Evolutionary conservation across 495 filamentous ascomycete genomes (phyloP).

Genomic region (Penicillium nucicola): DNA sequence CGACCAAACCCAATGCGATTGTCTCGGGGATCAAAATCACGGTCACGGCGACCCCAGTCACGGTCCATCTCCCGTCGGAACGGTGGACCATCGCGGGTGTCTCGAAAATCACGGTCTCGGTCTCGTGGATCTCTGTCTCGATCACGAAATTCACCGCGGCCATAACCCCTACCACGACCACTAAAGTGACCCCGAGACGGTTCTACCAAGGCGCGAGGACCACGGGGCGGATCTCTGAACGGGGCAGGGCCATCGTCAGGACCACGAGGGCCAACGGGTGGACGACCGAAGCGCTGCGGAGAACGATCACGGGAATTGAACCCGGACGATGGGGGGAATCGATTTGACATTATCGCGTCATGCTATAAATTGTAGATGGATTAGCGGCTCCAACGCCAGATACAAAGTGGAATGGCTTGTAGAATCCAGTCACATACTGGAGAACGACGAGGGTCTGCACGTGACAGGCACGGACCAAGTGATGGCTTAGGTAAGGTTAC

Average conservation of each 20-base stretch:
- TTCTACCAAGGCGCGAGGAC: conserved; percentile 67
- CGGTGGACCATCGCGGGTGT: conserved; percentile 36
- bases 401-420: conserved; percentile 1
- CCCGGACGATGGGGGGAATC: conserved; percentile 46
- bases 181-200: conserved; percentile 51
- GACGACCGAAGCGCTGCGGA: conserved; percentile 43
- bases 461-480: conserved; percentile 3
- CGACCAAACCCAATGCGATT: conserved; percentile 39
- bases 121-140: conserved; percentile 53
- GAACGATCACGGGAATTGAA: conserved; percentile 49
- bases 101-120: conserved; percentile 40
- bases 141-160: conserved; percentile 59
- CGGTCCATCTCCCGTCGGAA: conserved; percentile 41
- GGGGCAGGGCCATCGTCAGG: conserved; percentile 38
- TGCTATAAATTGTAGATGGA: conserved; percentile 26
- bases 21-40: conserved; percentile 44
- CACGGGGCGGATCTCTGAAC: conserved; percentile 61
- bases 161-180: conserved; percentile 46
- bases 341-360: conserved; percentile 48
- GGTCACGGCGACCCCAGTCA: conserved; percentile 33
- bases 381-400: conserved; percentile 5
- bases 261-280: conserved; percentile 37
- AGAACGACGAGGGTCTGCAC: conserved; percentile 2
- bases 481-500: neutral
- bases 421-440: conserved; percentile 4